Base-by-base conservation (phyloP, 192 early-diverging fungal species). In the Lunasporangiospora selenospora region DNA sequence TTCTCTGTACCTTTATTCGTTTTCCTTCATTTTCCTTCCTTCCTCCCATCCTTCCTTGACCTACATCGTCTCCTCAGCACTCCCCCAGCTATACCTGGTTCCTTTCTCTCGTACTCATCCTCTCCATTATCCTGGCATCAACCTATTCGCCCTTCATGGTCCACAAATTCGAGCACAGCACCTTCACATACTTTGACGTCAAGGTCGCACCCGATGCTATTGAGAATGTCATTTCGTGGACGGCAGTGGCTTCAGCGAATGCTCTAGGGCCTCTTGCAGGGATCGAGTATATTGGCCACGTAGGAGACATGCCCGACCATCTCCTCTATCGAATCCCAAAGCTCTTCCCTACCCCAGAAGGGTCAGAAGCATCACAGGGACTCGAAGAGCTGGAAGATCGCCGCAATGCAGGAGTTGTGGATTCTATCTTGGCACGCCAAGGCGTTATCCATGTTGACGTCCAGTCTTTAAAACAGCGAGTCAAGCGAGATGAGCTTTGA, bases 361-460 rank as follows among this genome's bases (percentile, higher is more conserved):
- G n/a, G n/a, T n/a, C 37, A 29, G 31, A 29, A 26, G 13, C 32
- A 57, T 33, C 37, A 29, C 30, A 29, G 15, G 21, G 34, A 26
- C 9, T 13, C 3, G 49, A 38, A 23, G 30, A 19, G 34, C 50
- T 26, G 12, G 65, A 67, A 30, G 56, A 59, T 19, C 65, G 57
- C 31, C 57, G 69, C 40, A 73, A 53, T 21, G 45, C 19, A 21
- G 54, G 63, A 19, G 53, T 73, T 9, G 55, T 63, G 3, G 69
- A 73, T 21, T 41, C 55, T 16, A 52, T 73, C 15, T 63, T 55
- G 3, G 69, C 69, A 23, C 6, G 62, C 1, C 42, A 58, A 4
- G 69, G 69, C 12, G 69, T 73, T 36, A 12, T 73, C 24, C 69
- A 73, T 4, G 69, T 73, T 39, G 69, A 73, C 29, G 30, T 73